Conservation (phyloP, 2,329 filamentous ascomycete species). For the Fusarium falciforme region DNA sequence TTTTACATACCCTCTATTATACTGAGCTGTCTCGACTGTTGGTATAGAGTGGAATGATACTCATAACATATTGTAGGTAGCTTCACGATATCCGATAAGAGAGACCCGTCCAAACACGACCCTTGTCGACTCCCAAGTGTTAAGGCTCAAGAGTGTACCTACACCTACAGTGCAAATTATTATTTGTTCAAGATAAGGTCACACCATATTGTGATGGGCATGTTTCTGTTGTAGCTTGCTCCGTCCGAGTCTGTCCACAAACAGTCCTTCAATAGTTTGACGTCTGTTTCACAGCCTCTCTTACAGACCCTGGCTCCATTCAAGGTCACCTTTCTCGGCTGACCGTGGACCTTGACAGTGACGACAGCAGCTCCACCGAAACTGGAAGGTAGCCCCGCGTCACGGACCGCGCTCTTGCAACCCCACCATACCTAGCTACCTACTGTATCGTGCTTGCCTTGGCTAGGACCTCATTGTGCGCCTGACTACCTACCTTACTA, state of each 20-base stretch:
- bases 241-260: not conserved
- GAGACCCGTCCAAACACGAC: not conserved
- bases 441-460: not conserved
- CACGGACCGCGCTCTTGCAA: constrained; percentile 25
- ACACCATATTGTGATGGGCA: not conserved
- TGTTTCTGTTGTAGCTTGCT: not conserved
- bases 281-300: constrained; percentile 16
- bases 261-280: constrained; percentile 13
- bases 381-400: constrained; percentile 31
- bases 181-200: not conserved
- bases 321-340: constrained; percentile 16
- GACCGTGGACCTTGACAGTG: constrained; percentile 25
- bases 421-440: constrained; percentile 18
- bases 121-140: not conserved
- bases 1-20: not conserved
- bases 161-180: not conserved
- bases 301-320: constrained; percentile 19
- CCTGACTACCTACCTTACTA: constrained; percentile 21
- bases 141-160: not conserved
- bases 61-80: not conserved
- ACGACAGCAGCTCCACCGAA: constrained; percentile 32
- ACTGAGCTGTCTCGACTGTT: not conserved
- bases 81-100: not conserved
- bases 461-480: constrained; percentile 23
- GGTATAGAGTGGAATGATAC: not conserved